Base-by-base conservation (phyloP, 2,329 filamentous ascomycete species). In the Aureobasidium mangrovei region DNA sequence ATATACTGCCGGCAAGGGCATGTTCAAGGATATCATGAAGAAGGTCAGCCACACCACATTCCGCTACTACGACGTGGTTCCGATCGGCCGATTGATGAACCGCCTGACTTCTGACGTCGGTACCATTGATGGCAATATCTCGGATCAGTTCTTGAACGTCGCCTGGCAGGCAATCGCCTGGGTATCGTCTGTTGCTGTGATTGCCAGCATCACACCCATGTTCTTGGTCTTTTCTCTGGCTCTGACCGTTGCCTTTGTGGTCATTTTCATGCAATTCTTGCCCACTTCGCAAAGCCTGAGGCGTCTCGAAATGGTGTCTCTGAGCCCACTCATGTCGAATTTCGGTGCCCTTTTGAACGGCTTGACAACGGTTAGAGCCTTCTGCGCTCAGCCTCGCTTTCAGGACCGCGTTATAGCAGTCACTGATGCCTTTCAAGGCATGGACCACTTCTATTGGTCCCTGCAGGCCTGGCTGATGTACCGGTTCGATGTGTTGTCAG, bases 381-480 rank as follows among this genome's bases (percentile, higher is more conserved):
- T 94, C 65, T 82, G 79, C 46, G 88, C 85, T 0, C 85, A 95
- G 61, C 73, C 78, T 3, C 83, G 86, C 51, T 95, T 95, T 64
- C 88, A 94, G 64, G 79, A 83, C 58, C 80, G 84, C 48, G 88
- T 94, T 51, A 84, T 96, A 33, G 74, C 78, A 2, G 89, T 90
- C 0, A 89, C 90, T 0, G 90, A 95, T 64, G 83, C 83, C 18
- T 95, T 95, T 65, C 91, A 95, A 67, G 89, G 89, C 65, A 93
- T 95, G 79, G 91, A 96, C 63, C 91, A 96, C 67, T 95, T 95
- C 71, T 95, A 94, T 71, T 95, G 90, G 47, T 87, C 84, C 56
- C 76, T 94, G 41, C 88, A 94, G 60, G 82, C 83, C 6, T 95
- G 90, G 90, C 76, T 95, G 2, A 83, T 84, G 66, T 89, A 86